These are phyloP conservation scores for Didymella glomerata DNA, from an alignment of 2,329 filamentous ascomycete species.

Conservation along the genomic window DNA sequence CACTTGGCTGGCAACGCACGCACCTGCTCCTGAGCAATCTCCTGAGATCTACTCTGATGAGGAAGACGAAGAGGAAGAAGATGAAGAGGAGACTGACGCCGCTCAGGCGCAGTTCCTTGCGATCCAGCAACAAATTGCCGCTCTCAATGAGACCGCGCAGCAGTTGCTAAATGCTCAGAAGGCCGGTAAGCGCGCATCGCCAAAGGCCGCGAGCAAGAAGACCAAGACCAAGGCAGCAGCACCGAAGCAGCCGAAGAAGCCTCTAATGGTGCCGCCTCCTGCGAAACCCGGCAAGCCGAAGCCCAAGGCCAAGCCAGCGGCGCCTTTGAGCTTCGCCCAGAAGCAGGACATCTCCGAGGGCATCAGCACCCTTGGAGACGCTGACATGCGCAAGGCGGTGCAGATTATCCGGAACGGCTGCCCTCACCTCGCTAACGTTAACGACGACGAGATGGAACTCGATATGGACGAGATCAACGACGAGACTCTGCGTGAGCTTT, in stretches of 20 bases:
- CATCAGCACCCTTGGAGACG: conserved; percentile 80
- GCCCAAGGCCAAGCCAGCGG: conserved; percentile 63
- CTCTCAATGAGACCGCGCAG: conserved; percentile 71
- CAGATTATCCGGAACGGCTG: conserved; percentile 88
- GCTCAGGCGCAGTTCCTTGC: conserved; percentile 57
- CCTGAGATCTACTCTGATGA: conserved; percentile 63
- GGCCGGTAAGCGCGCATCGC: conserved; percentile 63
- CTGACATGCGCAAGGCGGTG: conserved; percentile 81
- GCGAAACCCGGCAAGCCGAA: conserved; percentile 55
- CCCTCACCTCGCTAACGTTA: conserved; percentile 68
- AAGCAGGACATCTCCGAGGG: conserved; percentile 91
- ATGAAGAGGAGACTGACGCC: conserved; percentile 61
- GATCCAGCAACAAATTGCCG: conserved; percentile 73
- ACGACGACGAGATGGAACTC: conserved; percentile 70
- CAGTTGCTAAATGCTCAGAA: conserved; percentile 52
- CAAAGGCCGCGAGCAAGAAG: conserved; percentile 57
- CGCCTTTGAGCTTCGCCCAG: conserved; percentile 76
- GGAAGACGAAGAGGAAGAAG: conserved; percentile 73
- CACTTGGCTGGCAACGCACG: conserved; percentile 80
- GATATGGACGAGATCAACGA: conserved; percentile 68
- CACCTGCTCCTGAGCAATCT: conserved; percentile 70
- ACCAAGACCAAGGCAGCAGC: conserved; percentile 53
- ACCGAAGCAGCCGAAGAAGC: conserved; percentile 40
- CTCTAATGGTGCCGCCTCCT: conserved; percentile 42
- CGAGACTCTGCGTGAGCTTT: conserved; percentile 63